phyloP scores from a whole-genome alignment of 345 rosid genomes.

The Physaria fendleri region DNA sequence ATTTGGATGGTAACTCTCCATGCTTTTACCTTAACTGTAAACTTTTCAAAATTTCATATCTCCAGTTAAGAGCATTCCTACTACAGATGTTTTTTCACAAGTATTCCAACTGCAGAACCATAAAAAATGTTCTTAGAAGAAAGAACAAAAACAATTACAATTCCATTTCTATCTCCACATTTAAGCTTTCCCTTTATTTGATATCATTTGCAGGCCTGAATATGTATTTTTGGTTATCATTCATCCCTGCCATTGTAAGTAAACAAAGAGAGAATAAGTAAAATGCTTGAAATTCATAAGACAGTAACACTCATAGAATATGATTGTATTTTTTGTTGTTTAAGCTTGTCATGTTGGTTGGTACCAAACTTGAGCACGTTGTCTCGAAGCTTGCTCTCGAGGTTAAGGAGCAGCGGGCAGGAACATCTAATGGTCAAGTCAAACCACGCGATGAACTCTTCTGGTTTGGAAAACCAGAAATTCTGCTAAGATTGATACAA shows the following conservation, averaged over 20 bases:
- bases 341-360: conserved; percentile 86
- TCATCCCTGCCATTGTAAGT: conserved; percentile 90
- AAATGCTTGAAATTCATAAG: background rate
- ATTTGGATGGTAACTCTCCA: conserved; percentile 75
- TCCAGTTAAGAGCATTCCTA: background rate
- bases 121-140: background rate
- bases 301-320: background rate
- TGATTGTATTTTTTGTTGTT: conserved; percentile 15
- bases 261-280: background rate
- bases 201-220: conserved; percentile 58
- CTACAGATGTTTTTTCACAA: background rate
- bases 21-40: background rate
- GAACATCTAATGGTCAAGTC: conserved; percentile 63
- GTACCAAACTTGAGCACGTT: conserved; percentile 88
- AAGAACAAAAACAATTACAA: background rate
- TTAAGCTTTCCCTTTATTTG: background rate
- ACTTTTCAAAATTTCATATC: background rate
- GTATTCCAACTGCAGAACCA: background rate
- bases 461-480: conserved; percentile 93
- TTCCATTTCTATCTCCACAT: background rate
- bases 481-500: conserved; percentile 61
- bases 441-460: conserved; percentile 87
- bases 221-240: conserved; percentile 91
- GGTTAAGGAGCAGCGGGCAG: conserved; percentile 62
- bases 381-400: conserved; percentile 86